phyloP scores from a whole-genome alignment of 1,284 basidiomycete genomes.

The Xerocomus nothofagi region DNA sequence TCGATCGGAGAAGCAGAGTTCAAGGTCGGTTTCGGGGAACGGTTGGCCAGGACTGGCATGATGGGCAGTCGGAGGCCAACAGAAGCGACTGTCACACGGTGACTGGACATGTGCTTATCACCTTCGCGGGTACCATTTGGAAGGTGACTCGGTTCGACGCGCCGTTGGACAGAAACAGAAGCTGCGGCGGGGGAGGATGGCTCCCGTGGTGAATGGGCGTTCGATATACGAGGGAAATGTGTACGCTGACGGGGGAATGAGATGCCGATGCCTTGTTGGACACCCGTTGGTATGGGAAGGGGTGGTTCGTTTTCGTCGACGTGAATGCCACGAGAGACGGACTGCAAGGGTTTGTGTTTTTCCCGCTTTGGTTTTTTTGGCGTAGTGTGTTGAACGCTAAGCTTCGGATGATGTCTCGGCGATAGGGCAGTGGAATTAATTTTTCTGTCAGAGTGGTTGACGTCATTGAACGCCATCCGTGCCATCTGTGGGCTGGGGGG shows the following conservation, averaged over 20 bases:
- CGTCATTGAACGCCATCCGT: constrained; percentile 1
- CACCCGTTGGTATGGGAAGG: background rate
- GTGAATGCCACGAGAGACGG: background rate
- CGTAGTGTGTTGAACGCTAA: background rate
- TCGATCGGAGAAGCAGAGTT: constrained; percentile 25
- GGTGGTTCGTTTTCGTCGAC: constrained; percentile 27
- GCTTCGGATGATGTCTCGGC: background rate
- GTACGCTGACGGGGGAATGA: constrained; percentile 18
- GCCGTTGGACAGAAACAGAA: constrained; percentile 7
- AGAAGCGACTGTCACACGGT: constrained; percentile 19
- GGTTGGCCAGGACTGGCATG: no score
- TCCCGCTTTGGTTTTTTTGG: constrained; percentile 8
- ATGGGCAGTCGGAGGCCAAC: constrained; percentile 21
- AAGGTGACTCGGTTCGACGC: constrained; percentile 3
- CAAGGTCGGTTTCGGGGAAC: no score
- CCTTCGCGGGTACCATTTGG: constrained; percentile 12
- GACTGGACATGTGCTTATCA: constrained; percentile 17
- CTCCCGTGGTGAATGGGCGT: background rate
- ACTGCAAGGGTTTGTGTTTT: constrained; percentile 2
- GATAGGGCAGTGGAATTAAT: background rate
- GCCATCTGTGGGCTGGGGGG: constrained; percentile 9
- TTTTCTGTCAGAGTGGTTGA: background rate
- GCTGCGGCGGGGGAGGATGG: background rate
- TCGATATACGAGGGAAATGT: constrained; percentile 16
- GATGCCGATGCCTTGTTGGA: constrained; percentile 8